Evolutionary conservation across 192 early-diverging fungal species (phyloP).

Genomic region (Coemansia sp.): DNA sequence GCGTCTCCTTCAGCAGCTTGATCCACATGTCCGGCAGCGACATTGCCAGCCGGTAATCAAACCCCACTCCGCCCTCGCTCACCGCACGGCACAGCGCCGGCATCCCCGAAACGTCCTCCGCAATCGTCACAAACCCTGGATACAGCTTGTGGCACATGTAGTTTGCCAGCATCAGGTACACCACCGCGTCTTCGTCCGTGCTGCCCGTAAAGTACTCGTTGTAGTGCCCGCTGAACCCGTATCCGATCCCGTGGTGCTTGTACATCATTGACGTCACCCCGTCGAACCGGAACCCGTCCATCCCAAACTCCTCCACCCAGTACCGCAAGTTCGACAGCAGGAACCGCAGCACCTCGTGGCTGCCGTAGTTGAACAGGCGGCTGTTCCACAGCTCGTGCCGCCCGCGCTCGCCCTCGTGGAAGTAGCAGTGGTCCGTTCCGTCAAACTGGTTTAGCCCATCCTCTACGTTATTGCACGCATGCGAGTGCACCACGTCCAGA

Average conservation of each 20-base stretch:
- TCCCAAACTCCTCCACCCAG: conserved; percentile 84
- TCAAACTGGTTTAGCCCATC: conserved; percentile 97
- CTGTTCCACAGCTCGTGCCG: conserved; percentile 91
- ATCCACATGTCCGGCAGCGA: conserved; percentile 99
- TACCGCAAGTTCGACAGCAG: conserved; percentile 92
- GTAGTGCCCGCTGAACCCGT: conserved; percentile 90
- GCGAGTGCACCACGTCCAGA: conserved; percentile 94
- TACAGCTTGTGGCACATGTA: conserved; percentile 78
- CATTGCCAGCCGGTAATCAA: conserved; percentile 96
- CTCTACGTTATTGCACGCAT: conserved; percentile 89
- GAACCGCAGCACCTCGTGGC: conserved; percentile 90
- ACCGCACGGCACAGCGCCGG: conserved; percentile 84
- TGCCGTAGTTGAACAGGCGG: conserved; percentile 93
- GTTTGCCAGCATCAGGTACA: conserved; percentile 92
- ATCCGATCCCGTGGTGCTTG: conserved; percentile 90
- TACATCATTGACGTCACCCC: conserved; percentile 98
- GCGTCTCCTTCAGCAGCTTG: conserved; percentile 89
- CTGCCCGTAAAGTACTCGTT: conserved; percentile 87
- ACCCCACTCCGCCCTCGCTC: conserved; percentile 88
- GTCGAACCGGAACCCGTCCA: conserved; percentile 98
- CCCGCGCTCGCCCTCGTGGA: conserved; percentile 84
- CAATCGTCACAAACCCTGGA: conserved; percentile 80
- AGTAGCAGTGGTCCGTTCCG: conserved; percentile 94
- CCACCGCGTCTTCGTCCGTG: conserved; percentile 76
- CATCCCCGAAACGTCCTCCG: conserved; percentile 99